phyloP scores from a whole-genome alignment of 106 monocot genomes.

The Acorus gramineus region DNA sequence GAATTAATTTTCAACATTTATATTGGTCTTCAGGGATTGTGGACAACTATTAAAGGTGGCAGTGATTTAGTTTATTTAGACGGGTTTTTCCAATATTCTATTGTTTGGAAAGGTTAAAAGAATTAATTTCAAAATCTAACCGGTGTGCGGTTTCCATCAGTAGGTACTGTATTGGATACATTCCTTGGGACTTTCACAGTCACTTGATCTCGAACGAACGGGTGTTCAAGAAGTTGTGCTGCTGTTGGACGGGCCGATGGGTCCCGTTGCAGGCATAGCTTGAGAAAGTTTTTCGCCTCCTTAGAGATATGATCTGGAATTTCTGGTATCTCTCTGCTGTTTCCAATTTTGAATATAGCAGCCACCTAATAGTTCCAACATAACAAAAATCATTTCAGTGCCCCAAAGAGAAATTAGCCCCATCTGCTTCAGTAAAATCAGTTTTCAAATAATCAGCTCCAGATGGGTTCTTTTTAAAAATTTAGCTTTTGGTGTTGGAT shows the following conservation, averaged over 20 bases:
- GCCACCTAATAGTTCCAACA: slow-evolving; percentile 43
- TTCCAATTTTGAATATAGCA: slow-evolving; percentile 98
- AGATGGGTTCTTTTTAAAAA: no score
- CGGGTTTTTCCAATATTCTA: no score
- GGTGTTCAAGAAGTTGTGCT: slow-evolving; percentile 61
- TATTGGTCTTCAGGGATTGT: no score
- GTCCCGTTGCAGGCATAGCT: slow-evolving; percentile 76
- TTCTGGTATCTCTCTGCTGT: slow-evolving; percentile 91
- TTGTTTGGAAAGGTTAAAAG: background rate
- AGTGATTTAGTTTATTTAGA: no score
- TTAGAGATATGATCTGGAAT: slow-evolving; percentile 78
- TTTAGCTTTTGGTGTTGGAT: no score
- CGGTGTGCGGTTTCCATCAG: slow-evolving; percentile 28
- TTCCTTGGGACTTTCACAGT: slow-evolving; percentile 26
- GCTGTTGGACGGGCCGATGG: slow-evolving; percentile 75
- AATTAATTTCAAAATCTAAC: slow-evolving; percentile 14
- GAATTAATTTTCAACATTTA: no score
- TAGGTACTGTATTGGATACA: slow-evolving; percentile 15
- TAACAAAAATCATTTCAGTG: background rate
- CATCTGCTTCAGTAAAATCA: no score
- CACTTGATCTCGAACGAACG: slow-evolving; percentile 67
- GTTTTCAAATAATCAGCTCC: no score
- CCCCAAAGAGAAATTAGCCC: background rate
- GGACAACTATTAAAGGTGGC: no score
- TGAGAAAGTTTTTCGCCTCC: slow-evolving; percentile 69